Base-by-base conservation (phyloP, 768 basidiomycete species). In the Leucosporidium scottii region DNA sequence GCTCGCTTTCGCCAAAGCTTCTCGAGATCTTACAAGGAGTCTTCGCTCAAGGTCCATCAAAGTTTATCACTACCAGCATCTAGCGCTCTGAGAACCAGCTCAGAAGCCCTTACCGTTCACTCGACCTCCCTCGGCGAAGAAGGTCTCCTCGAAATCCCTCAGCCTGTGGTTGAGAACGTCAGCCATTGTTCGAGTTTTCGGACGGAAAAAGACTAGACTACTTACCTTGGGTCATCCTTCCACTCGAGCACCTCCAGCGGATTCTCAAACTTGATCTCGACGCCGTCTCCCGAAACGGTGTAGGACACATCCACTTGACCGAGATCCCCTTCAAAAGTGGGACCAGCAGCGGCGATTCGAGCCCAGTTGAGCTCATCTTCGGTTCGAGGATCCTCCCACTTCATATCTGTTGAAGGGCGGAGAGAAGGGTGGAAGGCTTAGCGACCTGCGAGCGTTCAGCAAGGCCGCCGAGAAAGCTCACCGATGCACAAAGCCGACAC, bases 211-310 rank as follows among this genome's bases (percentile, higher is more conserved):
- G n/a, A n/a, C n/a, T n/a, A n/a, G n/a, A n/a, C n/a, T n/a, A n/a
- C n/a, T n/a, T n/a, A n/a, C n/a, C n/a, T 25, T 21, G 59, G 44
- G 27, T 67, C 66, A 25, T 71, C 66, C 21, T 3, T 20, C 70
- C 70, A 71, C 50, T 62, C 28, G 0, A 65, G 58, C 0, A 71
- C 30, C 57, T 67, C 66, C 20, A 62, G 39, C 50, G 60, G 50
- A 21, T 65, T 57, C 6, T 60, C n/a, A 2, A 60, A 56, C 62
- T 63, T 66, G 59, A 77, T 65, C 36, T 73, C 57, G 3, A 58
- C 2, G 1, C 57, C 57, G 17, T 58, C 57, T 10, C 34, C 57
- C 13, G 57, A 34, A 3, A 34, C 8, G 5, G 57, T 58, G 57
- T 34, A 58, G 5, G 18, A 23, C 4, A 58, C 36, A 39, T 58